Evolutionary conservation across 495 filamentous ascomycete genomes (phyloP).

Genomic region (Xylaria telfairii): DNA sequence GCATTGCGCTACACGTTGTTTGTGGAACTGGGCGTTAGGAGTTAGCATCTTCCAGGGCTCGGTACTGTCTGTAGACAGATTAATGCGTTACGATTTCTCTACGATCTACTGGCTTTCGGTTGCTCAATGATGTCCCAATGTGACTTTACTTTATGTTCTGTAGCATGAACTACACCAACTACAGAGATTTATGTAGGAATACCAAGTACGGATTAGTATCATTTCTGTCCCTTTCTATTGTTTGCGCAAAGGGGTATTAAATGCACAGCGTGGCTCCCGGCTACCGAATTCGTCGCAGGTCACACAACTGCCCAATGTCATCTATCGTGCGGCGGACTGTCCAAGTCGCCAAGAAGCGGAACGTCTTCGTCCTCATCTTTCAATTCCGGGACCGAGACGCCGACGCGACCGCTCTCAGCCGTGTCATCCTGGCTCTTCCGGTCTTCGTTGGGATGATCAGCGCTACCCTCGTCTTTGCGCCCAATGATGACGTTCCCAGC

Average conservation of each 20-base stretch:
- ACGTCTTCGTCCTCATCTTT: slow-evolving; percentile 39
- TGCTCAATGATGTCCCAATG: neutral
- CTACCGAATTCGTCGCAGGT: neutral
- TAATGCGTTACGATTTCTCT: slow-evolving; percentile 20
- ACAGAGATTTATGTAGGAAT: neutral
- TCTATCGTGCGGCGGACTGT: neutral
- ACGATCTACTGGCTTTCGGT: neutral
- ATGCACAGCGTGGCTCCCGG: slow-evolving; percentile 2
- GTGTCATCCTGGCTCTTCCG: slow-evolving; percentile 11
- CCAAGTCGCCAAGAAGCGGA: slow-evolving; percentile 35
- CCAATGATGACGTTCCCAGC: slow-evolving; percentile 92
- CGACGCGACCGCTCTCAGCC: slow-evolving; percentile 29
- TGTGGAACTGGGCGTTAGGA: slow-evolving; percentile 14
- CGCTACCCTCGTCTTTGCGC: slow-evolving; percentile 68
- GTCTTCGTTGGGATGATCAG: slow-evolving; percentile 17
- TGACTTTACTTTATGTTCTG: neutral
- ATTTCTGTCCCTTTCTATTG: neutral
- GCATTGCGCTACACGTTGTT: neutral
- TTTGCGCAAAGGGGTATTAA: neutral
- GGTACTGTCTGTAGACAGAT: neutral
- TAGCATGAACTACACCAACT: neutral
- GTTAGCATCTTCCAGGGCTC: neutral
- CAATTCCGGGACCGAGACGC: slow-evolving; percentile 28
- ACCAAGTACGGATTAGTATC: neutral
- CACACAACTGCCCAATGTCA: neutral